Evolutionary conservation across 176 grass and related monocot genomes (phyloP).

Genomic region (Aegilops longissima): DNA sequence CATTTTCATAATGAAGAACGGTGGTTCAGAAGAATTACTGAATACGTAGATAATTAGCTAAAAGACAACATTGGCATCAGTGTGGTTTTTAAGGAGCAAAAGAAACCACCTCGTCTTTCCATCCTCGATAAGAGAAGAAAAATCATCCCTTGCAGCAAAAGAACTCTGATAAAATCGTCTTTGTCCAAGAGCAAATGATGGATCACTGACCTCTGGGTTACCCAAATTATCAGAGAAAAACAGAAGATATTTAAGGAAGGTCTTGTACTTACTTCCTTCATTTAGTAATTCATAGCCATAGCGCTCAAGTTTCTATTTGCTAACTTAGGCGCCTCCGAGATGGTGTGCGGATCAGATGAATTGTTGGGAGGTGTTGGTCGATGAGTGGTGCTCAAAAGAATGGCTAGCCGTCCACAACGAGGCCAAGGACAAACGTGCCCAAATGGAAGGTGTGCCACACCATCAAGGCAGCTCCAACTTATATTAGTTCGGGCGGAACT

Average conservation of each 20-base stretch:
- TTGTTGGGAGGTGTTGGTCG: too few relatives aligned
- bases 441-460: too few relatives aligned
- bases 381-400: too few relatives aligned
- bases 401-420: too few relatives aligned
- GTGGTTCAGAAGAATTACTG: neutral
- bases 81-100: conserved; percentile 17
- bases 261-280: too few relatives aligned
- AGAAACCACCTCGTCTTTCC: conserved; percentile 82
- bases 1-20: conserved; percentile 7
- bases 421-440: too few relatives aligned
- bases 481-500: too few relatives aligned
- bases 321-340: too few relatives aligned
- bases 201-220: conserved; percentile 60
- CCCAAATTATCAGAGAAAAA: conserved; percentile 78
- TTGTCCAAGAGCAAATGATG: conserved; percentile 52
- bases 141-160: conserved; percentile 57
- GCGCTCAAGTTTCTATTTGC: too few relatives aligned
- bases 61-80: conserved; percentile 9
- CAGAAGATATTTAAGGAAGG: conserved; percentile 78
- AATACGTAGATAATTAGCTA: conserved; percentile 5
- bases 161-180: conserved; percentile 59
- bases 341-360: too few relatives aligned
- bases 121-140: conserved; percentile 80
- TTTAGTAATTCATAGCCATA: too few relatives aligned
- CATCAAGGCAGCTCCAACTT: too few relatives aligned